Evolutionary conservation across 148 eudicot genomes (phyloP).

Genomic region (Pharnaceum exiguum): DNA sequence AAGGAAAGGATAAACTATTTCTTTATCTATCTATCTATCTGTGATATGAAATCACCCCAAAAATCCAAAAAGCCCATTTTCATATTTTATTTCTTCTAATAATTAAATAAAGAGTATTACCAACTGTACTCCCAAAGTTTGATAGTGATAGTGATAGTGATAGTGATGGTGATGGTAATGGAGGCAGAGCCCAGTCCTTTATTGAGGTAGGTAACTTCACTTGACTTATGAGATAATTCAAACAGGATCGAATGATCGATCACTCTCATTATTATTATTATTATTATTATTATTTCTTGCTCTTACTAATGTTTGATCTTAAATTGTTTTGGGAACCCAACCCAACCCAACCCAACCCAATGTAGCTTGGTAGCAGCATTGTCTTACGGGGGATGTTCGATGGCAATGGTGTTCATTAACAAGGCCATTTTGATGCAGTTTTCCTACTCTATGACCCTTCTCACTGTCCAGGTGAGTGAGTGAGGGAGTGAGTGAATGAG

Average conservation of each 20-base stretch:
- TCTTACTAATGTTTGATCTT: background rate
- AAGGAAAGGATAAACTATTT: too few relatives aligned
- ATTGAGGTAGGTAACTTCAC: constrained; percentile 29
- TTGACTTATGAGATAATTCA: background rate
- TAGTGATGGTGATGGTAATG: too few relatives aligned
- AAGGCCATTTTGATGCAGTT: constrained; percentile 92
- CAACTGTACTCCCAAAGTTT: too few relatives aligned
- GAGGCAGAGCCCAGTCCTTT: constrained; percentile 22
- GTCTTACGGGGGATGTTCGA: constrained; percentile 88
- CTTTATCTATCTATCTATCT: too few relatives aligned
- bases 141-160: too few relatives aligned
- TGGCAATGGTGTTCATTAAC: constrained; percentile 98
- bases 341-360: too few relatives aligned
- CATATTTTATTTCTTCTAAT: too few relatives aligned
- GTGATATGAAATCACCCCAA: too few relatives aligned
- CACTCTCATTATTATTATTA: background rate
- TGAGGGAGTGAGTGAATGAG: background rate
- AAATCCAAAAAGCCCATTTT: too few relatives aligned
- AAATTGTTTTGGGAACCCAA: background rate
- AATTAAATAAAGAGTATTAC: too few relatives aligned
- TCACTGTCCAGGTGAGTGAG: constrained; percentile 64
- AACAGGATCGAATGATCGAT: background rate
- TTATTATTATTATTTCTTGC: background rate
- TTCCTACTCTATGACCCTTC: constrained; percentile 85
- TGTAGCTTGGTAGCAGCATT: constrained; percentile 78